Base-by-base conservation (phyloP, 202 grass and related monocot genomes). In the Hordeum pubiflorum region DNA sequence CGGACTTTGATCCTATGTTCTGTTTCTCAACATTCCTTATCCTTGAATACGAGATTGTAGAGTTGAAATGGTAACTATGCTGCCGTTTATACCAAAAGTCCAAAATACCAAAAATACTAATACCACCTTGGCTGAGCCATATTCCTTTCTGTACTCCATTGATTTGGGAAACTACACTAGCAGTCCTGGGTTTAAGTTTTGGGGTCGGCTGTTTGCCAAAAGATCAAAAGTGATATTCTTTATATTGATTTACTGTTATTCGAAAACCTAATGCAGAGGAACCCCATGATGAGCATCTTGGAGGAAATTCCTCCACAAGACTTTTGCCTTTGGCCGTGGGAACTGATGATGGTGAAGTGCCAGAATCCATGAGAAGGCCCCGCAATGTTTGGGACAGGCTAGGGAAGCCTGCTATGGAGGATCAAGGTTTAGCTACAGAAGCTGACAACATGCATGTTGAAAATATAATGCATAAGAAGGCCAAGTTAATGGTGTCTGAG, bases 341-440 rank as follows among this genome's bases (percentile, higher is more conserved):
- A 80, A 74, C 67, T 48, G 63, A 78, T 23, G 75, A 78, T 54
- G 79, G 38, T 58, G 68, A 76, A 84, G 76, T 63, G 21, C 4
- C 79, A 74, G 82, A 81, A 39, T 77, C 83, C 63, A 83, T 65
- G 20, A 66, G 75, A 65, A 63, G 76, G 43, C 91, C 76, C 73
- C 71, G 82, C 82, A 92, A 89, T 83, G 91, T 93, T 69, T 93
- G 88, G 87, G 91, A 93, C 69, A 93, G 91, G 77, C 82, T 93
- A 75, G 85, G 91, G 38, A 90, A 93, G 34, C 91, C 79, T 4
- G 43, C 72, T 18, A 29, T 20, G 69, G 82, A 83, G 67, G 76
- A 74, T 81, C 20, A 22, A 46, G 55, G 23, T 79, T 64, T 81
- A 81, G 13, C 50, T 66, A 65, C 73, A 79, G 86, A 79, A 77